These are phyloP conservation scores for Sugiyamaella floridensis DNA, from an alignment of 805 yeast species.

Conservation along the genomic window DNA sequence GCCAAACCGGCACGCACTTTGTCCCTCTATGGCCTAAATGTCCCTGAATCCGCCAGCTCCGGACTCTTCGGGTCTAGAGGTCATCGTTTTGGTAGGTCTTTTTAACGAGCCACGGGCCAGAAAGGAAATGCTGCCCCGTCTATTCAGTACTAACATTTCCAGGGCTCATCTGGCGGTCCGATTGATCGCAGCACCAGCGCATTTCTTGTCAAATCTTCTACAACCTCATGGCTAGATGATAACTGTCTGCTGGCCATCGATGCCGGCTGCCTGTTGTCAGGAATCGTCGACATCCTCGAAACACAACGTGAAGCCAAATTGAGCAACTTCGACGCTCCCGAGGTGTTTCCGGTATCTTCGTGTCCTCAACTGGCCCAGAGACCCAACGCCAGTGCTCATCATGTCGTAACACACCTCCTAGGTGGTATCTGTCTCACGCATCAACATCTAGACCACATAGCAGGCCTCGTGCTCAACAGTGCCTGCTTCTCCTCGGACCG, in stretches of 20 bases:
- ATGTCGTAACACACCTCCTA: slow-evolving; percentile 23
- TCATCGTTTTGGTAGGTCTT: slow-evolving; percentile 23
- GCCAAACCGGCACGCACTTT: not conserved
- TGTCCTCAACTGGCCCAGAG: not conserved
- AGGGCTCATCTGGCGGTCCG: slow-evolving; percentile 84
- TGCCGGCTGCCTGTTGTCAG: slow-evolving; percentile 69
- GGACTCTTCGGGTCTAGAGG: slow-evolving; percentile 19
- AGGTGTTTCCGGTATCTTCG: not conserved
- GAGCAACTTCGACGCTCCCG: not conserved
- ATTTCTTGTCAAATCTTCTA: slow-evolving; percentile 53
- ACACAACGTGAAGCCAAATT: not conserved
- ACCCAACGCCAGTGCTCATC: slow-evolving; percentile 18
- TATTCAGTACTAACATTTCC: no score
- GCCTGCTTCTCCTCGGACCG: slow-evolving; percentile 40
- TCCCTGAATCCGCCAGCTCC: not conserved
- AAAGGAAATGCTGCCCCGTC: slow-evolving; percentile 4
- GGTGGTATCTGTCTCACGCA: slow-evolving; percentile 51
- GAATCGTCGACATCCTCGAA: slow-evolving; percentile 40
- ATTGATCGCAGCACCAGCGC: slow-evolving; percentile 63
- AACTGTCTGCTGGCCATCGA: slow-evolving; percentile 55
- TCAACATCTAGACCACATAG: slow-evolving; percentile 77
- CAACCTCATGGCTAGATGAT: slow-evolving; percentile 35
- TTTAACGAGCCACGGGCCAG: not conserved
- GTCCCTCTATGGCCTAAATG: not conserved
- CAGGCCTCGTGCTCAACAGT: slow-evolving; percentile 63